Evolutionary conservation across 169 alveolate genomes (phyloP), one percentile per base, ranked within the genome.

Genomic region (Neospora caninum): DNA sequence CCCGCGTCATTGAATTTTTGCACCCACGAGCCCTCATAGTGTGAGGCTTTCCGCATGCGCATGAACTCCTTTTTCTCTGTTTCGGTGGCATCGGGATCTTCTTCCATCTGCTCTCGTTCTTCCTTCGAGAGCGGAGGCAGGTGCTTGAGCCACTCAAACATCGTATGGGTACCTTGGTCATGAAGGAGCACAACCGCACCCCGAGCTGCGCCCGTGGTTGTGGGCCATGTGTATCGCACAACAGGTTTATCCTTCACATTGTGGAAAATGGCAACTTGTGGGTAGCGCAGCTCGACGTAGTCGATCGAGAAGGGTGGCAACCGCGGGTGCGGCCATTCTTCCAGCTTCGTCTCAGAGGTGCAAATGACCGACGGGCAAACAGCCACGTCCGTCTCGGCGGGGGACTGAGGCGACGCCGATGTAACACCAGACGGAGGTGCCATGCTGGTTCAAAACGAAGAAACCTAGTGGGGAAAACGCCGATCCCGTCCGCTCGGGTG

Each of bases 21-120:
- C 84, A 73, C 84, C 84, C 84, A 73, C 42, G 84, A 73, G 20
- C 43, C 84, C 27, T 73, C 84, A n/a, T 73, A 73, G 43, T 36
- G 43, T 64, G 73, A 64, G 25, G 84, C 84, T 2, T 31, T 73
- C 0, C 84, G 84, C 84, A 73, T 1, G 43, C 42, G 49, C 39
- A 31, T 18, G n/a, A 73, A 73, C 42, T 36, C 84, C n/a, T 73
- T 73, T 36, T 73, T 73, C n/a, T 73, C 84, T 20, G 20, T 1
- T n/a, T 73, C 84, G 25, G 39, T 31, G 25, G 84, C 84, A 0
- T 31, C 84, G 16, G 84, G 16, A 36, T 34, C 84, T 73, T 36
- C 84, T 36, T 36, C 84, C 84, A 73, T 73, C 39, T 31, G 43
- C 22, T 13, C 25, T 2, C 39, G 39, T 22, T 73, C 84, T 34